phyloP scores from a whole-genome alignment of 805 yeast species.

The Saccharomyces mikatae region DNA sequence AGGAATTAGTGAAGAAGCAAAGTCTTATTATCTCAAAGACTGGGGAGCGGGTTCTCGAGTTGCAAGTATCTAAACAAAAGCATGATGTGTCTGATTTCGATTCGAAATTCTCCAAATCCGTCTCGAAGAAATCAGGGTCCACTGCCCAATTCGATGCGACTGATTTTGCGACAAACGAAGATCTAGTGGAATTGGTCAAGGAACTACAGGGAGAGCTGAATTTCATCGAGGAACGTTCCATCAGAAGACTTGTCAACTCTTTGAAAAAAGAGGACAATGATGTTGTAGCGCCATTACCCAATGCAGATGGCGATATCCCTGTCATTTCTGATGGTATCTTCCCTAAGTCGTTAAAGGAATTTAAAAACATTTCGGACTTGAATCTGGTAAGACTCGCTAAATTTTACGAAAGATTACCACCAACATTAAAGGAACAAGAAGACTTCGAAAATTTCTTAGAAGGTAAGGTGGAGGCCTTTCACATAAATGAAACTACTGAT shows the following conservation, averaged over 20 bases:
- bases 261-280: constrained; percentile 37
- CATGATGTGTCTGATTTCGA: constrained; percentile 30
- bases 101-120: neutral
- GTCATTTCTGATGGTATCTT: constrained; percentile 32
- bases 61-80: constrained; percentile 54
- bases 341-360: constrained; percentile 53
- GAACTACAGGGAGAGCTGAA: constrained; percentile 87
- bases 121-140: constrained; percentile 4
- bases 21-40: constrained; percentile 59
- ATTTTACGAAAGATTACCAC: constrained; percentile 73
- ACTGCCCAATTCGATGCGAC: constrained; percentile 34
- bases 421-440: constrained; percentile 47
- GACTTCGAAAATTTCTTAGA: constrained; percentile 43
- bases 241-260: constrained; percentile 62
- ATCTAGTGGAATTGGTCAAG: constrained; percentile 75
- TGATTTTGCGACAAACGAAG: constrained; percentile 73
- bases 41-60: constrained; percentile 66
- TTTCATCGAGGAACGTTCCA: constrained; percentile 64
- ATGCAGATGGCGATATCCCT: constrained; percentile 71
- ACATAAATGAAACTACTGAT: constrained; percentile 29
- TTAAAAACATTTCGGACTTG: constrained; percentile 39
- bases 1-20: constrained; percentile 55
- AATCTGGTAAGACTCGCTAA: constrained; percentile 48
- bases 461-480: constrained; percentile 40
- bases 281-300: constrained; percentile 59